A percentile compares a stretch with the other conserved stretches of the same genome.
These are phyloP conservation scores for Podaxis pistillaris DNA, from an alignment of 768 basidiomycete genomes.

Conservation along the genomic window DNA sequence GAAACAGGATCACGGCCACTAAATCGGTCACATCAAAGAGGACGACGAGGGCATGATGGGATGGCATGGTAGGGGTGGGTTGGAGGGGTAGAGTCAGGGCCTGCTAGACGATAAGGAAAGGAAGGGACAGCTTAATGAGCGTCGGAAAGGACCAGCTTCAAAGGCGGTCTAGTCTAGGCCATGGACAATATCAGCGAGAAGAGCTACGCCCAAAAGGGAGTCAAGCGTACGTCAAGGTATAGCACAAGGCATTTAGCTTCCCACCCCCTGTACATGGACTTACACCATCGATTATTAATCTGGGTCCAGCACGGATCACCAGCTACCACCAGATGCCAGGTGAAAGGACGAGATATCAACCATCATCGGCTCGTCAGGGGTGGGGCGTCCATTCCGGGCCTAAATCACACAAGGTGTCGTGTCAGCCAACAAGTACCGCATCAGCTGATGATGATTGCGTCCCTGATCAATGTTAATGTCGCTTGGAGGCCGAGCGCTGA, in stretches of 20 bases:
- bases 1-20: background rate
- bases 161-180: background rate
- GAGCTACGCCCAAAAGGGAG: background rate
- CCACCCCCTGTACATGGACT: background rate
- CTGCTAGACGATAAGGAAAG: background rate
- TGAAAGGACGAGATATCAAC: no score
- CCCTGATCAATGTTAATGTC: no score
- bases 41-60: slow-evolving; percentile 11
- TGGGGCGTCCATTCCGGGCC: no score
- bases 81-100: background rate
- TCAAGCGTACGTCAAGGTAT: background rate
- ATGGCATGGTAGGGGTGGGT: background rate
- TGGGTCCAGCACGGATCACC: no score
- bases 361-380: no score
- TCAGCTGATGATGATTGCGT: no score
- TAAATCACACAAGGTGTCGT: no score
- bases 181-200: background rate
- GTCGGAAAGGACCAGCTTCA: background rate
- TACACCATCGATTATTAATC: no score
- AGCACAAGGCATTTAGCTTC: background rate
- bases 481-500: no score
- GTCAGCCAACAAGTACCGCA: no score
- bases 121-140: background rate
- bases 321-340: no score
- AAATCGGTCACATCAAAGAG: slow-evolving; percentile 5